A percentile compares a stretch with the other conserved stretches of the same genome.
These are phyloP conservation scores for Vanilla planifolia DNA, from an alignment of 106 monocot genomes.

Conservation along the genomic window DNA sequence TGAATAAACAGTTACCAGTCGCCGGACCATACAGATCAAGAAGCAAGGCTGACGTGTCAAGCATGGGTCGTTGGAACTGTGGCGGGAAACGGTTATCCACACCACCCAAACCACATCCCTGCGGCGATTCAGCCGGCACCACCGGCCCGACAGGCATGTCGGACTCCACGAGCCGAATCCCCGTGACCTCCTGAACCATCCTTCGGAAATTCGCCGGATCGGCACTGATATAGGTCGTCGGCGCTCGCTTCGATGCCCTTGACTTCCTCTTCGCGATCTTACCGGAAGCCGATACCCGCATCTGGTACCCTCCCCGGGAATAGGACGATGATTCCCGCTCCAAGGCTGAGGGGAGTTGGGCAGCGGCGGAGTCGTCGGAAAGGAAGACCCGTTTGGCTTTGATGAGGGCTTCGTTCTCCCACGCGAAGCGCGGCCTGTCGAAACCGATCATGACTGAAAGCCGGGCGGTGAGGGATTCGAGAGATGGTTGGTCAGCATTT, in stretches of 20 bases:
- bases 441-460: too few species aligned
- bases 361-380: too few species aligned
- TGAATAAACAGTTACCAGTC: too few species aligned
- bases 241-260: constrained; percentile 23
- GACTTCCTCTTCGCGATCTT: constrained; percentile 35
- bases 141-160: constrained; percentile 1
- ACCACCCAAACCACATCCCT: too few species aligned
- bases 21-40: too few species aligned
- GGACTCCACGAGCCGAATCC: constrained; percentile 9
- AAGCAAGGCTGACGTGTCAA: constrained; percentile 32
- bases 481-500: too few species aligned
- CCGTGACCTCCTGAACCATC: constrained; percentile 68
- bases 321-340: constrained; percentile 1
- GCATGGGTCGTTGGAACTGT: constrained; percentile 23
- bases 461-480: too few species aligned
- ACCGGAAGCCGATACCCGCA: neutral
- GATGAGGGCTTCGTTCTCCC: too few species aligned
- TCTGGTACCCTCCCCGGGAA: neutral
- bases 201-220: constrained; percentile 47
- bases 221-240: constrained; percentile 49
- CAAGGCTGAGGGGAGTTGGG: too few species aligned
- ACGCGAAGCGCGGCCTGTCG: too few species aligned
- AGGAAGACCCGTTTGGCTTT: too few species aligned
- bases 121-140: constrained; percentile 10
- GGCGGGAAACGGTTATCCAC: neutral